Base-by-base conservation (phyloP, 495 filamentous ascomycete genomes). In the Xylaria scruposa region DNA sequence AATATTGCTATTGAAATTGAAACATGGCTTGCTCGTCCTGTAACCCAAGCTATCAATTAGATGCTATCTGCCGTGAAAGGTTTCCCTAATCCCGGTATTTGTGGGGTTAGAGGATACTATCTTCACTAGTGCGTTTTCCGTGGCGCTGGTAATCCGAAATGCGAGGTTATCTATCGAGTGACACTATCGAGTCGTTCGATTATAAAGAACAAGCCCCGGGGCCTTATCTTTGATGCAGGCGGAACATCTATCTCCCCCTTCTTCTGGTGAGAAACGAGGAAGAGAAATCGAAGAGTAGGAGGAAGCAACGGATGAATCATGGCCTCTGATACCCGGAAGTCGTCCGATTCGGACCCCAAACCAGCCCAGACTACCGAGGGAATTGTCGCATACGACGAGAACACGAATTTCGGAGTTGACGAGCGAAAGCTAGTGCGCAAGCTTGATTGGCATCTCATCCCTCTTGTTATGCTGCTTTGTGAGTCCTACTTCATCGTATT, bases 341-440 rank as follows among this genome's bases (percentile, higher is more conserved):
- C 49, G 26, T 51, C 24, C n/a, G 47, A 65, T 15, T 38, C 49
- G 51, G 40, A 65, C 33, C 19, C 36, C 21, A 40, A 65, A 26
- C 15, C 60, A 10, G 3, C 42, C 26, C 40, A 67, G 31, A 26
- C 42, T 9, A 3, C 53, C 4, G 53, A 53, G 21, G 67, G 65
- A n/a, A 47, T 42, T 38, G 73, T 54, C 36, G 33, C 40, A 19
- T 29, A 59, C 33, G 62, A 51, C 40, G 58, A 68, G 59, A 75
- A 72, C 26, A 68, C 68, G 36, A 66, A 53, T 10, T 67, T 76
- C 29, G 70, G 60, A 0, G 74, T 72, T 0, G 72, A 79, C 58
- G 80, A 82, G 68, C 79, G 74, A 68, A 80, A 78, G 46, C 72
- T 83, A 26, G 38, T 84, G 66, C 79, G 81, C 47, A 84, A 82